Evolutionary conservation across 495 filamentous ascomycete species (phyloP).

Genomic region (Penicillium diatomitis): DNA sequence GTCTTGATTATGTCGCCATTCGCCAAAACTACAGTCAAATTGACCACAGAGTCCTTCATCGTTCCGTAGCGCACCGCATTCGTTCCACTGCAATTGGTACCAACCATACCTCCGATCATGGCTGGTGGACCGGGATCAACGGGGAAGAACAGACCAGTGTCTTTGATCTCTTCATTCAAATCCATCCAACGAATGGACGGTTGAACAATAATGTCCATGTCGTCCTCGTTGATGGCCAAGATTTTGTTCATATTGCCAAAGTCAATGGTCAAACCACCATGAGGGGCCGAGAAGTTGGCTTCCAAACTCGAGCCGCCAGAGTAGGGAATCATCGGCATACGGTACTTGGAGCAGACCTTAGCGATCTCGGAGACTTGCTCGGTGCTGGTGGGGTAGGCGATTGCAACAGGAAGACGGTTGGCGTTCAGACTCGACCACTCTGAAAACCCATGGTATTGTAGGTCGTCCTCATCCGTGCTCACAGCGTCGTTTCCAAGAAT

Average conservation of each 20-base stretch:
- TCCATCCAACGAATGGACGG: conserved; percentile 88
- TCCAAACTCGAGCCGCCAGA: conserved; percentile 84
- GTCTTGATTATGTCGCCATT: conserved; percentile 92
- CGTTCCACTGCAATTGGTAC: conserved; percentile 86
- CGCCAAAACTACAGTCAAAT: conserved; percentile 82
- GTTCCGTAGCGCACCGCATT: conserved; percentile 92
- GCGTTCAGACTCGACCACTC: conserved; percentile 84
- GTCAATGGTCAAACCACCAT: conserved; percentile 81
- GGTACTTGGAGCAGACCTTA: conserved; percentile 72
- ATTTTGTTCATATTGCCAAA: conserved; percentile 82
- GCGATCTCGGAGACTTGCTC: conserved; percentile 74
- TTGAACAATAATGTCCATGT: conserved; percentile 90
- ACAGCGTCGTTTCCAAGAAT: conserved; percentile 56
- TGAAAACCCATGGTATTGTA: conserved; percentile 74
- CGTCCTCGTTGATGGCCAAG: conserved; percentile 66
- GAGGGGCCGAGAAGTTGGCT: conserved; percentile 78
- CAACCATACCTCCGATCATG: conserved; percentile 94
- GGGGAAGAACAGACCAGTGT: conserved; percentile 78
- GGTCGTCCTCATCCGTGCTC: conserved; percentile 60
- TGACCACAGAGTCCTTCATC: conserved; percentile 94
- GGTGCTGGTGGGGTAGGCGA: conserved; percentile 75
- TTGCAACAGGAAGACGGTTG: conserved; percentile 67
- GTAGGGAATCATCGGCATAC: conserved; percentile 76
- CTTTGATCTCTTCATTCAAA: conserved; percentile 68
- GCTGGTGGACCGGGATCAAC: conserved; percentile 64